Percentiles rank a stretch among this genome's conserved stretches.
phyloP scores from a whole-genome alignment of 2,329 filamentous ascomycete species.

The Ophiostoma triangulosporum region DNA sequence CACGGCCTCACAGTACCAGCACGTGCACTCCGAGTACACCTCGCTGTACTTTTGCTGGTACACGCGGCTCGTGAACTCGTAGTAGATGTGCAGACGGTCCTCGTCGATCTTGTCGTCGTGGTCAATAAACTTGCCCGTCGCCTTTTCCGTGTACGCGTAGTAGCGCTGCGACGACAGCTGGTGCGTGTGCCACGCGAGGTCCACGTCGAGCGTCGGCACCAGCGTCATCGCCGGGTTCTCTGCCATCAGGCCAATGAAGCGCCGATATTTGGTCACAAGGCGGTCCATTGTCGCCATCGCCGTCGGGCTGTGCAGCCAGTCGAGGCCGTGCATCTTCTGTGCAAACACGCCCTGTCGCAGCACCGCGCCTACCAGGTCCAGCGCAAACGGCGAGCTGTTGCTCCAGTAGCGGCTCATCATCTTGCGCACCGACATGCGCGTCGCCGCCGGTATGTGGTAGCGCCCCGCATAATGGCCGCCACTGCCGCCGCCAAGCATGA shows the following conservation, averaged over 20 bases:
- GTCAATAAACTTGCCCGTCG: slow-evolving; percentile 49
- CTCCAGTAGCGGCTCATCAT: slow-evolving; percentile 62
- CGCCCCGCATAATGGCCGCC: neutral
- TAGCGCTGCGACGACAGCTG: slow-evolving; percentile 55
- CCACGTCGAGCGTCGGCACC: slow-evolving; percentile 62
- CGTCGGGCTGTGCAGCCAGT: slow-evolving; percentile 64
- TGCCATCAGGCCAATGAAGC: slow-evolving; percentile 49
- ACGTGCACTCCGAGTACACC: slow-evolving; percentile 65
- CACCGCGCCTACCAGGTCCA: slow-evolving; percentile 53
- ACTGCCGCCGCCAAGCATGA: slow-evolving; percentile 19
- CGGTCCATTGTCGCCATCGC: slow-evolving; percentile 49
- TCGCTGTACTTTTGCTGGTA: slow-evolving; percentile 53
- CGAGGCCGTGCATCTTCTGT: slow-evolving; percentile 59
- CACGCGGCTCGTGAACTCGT: slow-evolving; percentile 57
- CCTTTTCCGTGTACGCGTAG: slow-evolving; percentile 38
- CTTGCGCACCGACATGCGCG: slow-evolving; percentile 39
- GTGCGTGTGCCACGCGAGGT: slow-evolving; percentile 71
- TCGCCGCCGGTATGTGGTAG: slow-evolving; percentile 8
- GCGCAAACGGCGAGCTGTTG: slow-evolving; percentile 48
- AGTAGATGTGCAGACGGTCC: slow-evolving; percentile 45
- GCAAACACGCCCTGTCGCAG: slow-evolving; percentile 52
- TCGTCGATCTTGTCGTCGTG: slow-evolving; percentile 79
- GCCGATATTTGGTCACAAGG: slow-evolving; percentile 48
- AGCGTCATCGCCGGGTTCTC: slow-evolving; percentile 30
- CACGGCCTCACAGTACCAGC: slow-evolving; percentile 70